Percentiles rank a stretch among this genome's conserved stretches.
Evolutionary conservation across 805 yeast genomes (phyloP).

Genomic region (Nakazawaea wickerhamii): DNA sequence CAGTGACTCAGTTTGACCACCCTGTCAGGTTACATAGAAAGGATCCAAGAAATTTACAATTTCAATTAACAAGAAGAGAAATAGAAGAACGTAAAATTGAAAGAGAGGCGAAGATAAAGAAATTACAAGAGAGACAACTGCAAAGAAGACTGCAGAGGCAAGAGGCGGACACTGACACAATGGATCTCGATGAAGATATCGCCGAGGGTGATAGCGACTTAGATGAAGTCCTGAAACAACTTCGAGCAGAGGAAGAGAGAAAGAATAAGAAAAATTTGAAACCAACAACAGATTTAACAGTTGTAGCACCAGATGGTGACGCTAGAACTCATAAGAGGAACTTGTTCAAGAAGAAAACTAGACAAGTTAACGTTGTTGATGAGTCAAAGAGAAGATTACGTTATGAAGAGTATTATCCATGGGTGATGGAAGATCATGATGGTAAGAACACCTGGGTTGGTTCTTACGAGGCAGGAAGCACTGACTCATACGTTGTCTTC

Average conservation of each 20-base stretch:
- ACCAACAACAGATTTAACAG: constrained; percentile 45
- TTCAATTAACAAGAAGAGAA: constrained; percentile 74
- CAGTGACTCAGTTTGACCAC: constrained; percentile 60
- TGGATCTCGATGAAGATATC: constrained; percentile 25
- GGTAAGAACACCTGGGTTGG: constrained; percentile 95
- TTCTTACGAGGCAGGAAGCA: constrained; percentile 77
- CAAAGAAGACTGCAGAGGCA: constrained; percentile 14
- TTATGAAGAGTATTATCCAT: constrained; percentile 95
- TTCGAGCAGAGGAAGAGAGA: constrained; percentile 20
- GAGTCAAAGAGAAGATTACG: constrained; percentile 79
- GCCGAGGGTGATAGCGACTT: constrained; percentile 24
- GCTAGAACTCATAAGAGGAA: constrained; percentile 62
- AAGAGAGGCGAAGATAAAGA: constrained; percentile 34
- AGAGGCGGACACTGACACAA: constrained; percentile 15
- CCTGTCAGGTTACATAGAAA: constrained; percentile 90
- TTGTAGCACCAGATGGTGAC: constrained; percentile 90
- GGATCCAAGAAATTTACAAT: constrained; percentile 88
- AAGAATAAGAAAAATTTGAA: constrained; percentile 26
- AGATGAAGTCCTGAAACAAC: constrained; percentile 19
- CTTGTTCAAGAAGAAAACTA: constrained; percentile 69
- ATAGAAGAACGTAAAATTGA: constrained; percentile 58
- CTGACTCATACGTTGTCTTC: constrained; percentile 80
- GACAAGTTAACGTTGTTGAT: constrained; percentile 75
- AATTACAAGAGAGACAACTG: constrained; percentile 25
- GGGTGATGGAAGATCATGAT: constrained; percentile 97